Evolutionary conservation across 768 basidiomycete genomes (phyloP).

Genomic region (Xerocomellus intermedius): DNA sequence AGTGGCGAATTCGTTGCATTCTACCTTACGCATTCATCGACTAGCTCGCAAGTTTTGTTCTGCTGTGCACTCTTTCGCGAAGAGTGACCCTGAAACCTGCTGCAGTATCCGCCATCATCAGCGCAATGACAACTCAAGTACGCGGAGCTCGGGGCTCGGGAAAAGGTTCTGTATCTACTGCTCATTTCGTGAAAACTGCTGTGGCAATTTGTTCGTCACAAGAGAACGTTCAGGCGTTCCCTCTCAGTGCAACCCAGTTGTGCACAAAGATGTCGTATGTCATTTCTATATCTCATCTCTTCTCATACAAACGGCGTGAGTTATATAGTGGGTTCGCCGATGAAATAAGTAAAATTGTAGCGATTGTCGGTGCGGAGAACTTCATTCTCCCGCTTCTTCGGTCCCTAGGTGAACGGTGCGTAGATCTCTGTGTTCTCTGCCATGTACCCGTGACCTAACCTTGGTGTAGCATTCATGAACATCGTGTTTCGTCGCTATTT

Average conservation of each 20-base stretch:
- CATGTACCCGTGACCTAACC: not conserved
- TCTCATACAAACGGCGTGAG: not conserved
- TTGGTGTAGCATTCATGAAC: constrained; percentile 32
- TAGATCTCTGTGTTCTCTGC: constrained; percentile 10
- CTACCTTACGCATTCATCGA: not conserved
- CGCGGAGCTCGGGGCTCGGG: constrained; percentile 19
- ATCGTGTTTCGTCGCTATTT: constrained; percentile 27
- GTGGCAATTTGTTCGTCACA: constrained; percentile 68
- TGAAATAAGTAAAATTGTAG: constrained; percentile 43
- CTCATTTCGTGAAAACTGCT: constrained; percentile 63
- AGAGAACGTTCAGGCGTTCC: constrained; percentile 48
- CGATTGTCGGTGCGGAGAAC: constrained; percentile 54
- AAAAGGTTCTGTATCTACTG: constrained; percentile 41
- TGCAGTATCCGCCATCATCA: constrained; percentile 60
- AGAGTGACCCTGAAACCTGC: constrained; percentile 56
- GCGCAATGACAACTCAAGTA: constrained; percentile 51
- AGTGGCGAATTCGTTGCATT: not conserved
- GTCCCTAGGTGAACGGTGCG: constrained; percentile 41
- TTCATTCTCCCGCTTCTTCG: constrained; percentile 54
- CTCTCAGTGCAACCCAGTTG: constrained; percentile 36
- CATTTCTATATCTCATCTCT: not conserved
- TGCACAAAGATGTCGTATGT: constrained; percentile 53
- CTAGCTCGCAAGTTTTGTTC: constrained; percentile 72
- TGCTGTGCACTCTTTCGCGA: constrained; percentile 68
- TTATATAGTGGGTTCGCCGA: constrained; percentile 44